Evolutionary conservation across 768 basidiomycete species (phyloP).

Genomic region (Suillus discolor): DNA sequence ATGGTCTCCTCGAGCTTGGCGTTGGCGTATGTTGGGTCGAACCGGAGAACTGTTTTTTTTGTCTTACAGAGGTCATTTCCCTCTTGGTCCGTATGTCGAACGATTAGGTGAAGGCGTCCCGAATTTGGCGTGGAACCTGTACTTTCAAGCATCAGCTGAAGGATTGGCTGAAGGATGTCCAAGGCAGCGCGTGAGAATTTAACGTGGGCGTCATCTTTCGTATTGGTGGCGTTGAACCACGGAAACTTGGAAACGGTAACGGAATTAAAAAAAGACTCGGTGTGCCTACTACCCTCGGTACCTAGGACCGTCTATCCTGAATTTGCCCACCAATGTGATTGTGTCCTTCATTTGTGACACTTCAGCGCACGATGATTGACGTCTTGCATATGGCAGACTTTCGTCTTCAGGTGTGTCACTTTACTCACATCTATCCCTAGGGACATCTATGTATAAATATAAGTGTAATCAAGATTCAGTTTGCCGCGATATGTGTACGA

Average conservation of each 20-base stretch:
- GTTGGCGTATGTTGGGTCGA: slow-evolving; percentile 40
- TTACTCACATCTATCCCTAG: slow-evolving; percentile 2
- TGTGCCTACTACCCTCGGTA: background rate
- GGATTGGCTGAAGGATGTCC: background rate
- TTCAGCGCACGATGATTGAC: background rate
- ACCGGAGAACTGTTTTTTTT: slow-evolving; percentile 40
- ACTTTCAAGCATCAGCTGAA: slow-evolving; percentile 5
- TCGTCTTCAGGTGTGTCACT: background rate
- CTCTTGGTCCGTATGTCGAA: slow-evolving; percentile 37
- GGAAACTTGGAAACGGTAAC: background rate
- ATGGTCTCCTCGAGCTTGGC: slow-evolving; percentile 43
- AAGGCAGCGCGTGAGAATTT: slow-evolving; percentile 5
- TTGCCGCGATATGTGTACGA: slow-evolving; percentile 26
- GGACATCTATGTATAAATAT: slow-evolving; percentile 4
- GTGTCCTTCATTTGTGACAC: background rate
- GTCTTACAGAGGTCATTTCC: slow-evolving; percentile 37
- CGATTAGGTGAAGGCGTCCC: slow-evolving; percentile 34
- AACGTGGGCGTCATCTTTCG: background rate
- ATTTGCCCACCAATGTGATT: slow-evolving; percentile 1
- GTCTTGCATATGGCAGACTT: background rate
- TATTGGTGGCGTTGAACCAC: background rate
- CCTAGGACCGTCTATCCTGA: background rate
- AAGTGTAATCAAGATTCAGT: slow-evolving; percentile 6
- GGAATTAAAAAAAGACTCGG: slow-evolving; percentile 2
- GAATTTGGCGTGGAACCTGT: slow-evolving; percentile 23